A percentile compares a stretch with the other conserved stretches of the same genome.
Conservation (phyloP, 495 filamentous ascomycete genomes). For the Hypoxylon cercidicola region DNA sequence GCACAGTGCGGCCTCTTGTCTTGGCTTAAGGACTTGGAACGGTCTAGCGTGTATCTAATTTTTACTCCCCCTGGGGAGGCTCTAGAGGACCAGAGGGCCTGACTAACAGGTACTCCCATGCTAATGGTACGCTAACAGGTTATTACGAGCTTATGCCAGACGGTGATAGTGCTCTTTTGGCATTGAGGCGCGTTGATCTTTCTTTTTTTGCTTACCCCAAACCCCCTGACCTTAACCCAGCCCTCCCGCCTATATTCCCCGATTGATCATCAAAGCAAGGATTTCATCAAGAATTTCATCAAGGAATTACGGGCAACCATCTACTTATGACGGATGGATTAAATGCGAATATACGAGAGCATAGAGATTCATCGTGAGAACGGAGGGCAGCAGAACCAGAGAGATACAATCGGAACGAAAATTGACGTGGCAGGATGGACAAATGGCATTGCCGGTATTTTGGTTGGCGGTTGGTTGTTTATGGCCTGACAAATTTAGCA, state of each 20-base stretch:
- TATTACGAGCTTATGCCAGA: constrained; percentile 8
- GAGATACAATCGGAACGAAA: constrained; percentile 12
- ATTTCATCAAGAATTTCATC: constrained; percentile 36
- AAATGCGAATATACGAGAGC: constrained; percentile 6
- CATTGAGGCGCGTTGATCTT: constrained; percentile 36
- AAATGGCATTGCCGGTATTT: constrained; percentile 24
- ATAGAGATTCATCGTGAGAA: constrained; percentile 1
- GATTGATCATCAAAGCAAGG: constrained; percentile 25
- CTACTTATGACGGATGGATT: constrained; percentile 15
- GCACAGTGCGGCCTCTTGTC: constrained; percentile 27
- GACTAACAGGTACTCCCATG: background rate
- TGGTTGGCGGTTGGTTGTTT: constrained; percentile 14
- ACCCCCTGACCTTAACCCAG: constrained; percentile 16
- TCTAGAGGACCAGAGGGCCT: constrained; percentile 12
- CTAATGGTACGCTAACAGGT: constrained; percentile 23
- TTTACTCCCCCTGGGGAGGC: constrained; percentile 38
- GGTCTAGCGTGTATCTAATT: constrained; percentile 41
- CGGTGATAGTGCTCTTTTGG: constrained; percentile 20
- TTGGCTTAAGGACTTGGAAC: constrained; percentile 15
- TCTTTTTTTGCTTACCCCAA: constrained; percentile 24
- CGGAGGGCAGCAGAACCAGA: background rate
- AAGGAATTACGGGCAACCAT: constrained; percentile 31
- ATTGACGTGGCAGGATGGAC: constrained; percentile 32
- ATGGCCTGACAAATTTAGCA: constrained; percentile 42
- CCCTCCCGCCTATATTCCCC: constrained; percentile 20